These are phyloP conservation scores for Croton setiger DNA, from an alignment of 441 rosid genomes.

Conservation along the genomic window DNA sequence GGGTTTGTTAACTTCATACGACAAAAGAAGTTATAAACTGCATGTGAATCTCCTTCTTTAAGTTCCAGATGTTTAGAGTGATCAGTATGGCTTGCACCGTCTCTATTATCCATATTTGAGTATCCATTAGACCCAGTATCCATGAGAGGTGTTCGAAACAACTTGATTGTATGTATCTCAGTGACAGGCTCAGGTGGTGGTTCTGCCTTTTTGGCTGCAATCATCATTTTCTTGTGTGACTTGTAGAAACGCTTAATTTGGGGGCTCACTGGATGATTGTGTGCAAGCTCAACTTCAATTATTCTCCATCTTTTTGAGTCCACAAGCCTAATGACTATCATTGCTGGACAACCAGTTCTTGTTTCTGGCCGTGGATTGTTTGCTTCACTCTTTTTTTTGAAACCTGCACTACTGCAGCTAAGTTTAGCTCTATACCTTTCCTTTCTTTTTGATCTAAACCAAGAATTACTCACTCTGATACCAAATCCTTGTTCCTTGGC, in stretches of 20 bases:
- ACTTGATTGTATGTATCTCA: constrained; percentile 44
- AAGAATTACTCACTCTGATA: constrained; percentile 52
- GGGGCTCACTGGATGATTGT: constrained; percentile 48
- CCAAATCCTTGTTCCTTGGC: constrained; percentile 56
- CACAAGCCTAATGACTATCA: constrained; percentile 44
- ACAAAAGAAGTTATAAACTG: constrained; percentile 48
- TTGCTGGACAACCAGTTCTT: constrained; percentile 58
- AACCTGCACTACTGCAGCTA: constrained; percentile 60
- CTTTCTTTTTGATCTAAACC: constrained; percentile 52
- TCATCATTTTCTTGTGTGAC: constrained; percentile 45
- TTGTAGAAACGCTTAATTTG: constrained; percentile 43
- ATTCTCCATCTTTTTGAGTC: constrained; percentile 54
- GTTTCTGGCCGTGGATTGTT: constrained; percentile 55
- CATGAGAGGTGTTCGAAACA: constrained; percentile 36
- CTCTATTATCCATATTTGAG: constrained; percentile 30
- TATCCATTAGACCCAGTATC: constrained; percentile 28
- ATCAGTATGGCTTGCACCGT: constrained; percentile 28
- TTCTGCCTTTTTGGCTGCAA: constrained; percentile 39
- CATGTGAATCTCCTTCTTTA: constrained; percentile 49
- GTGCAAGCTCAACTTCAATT: constrained; percentile 48
- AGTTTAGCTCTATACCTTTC: constrained; percentile 57
- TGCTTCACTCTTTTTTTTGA: constrained; percentile 56
- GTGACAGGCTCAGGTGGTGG: constrained; percentile 35
- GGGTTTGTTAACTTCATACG: constrained; percentile 51
- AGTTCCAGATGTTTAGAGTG: constrained; percentile 42